These are phyloP conservation scores for Mucor velutinosus DNA, from an alignment of 371 early-diverging fungal species.

Conservation along the genomic window DNA sequence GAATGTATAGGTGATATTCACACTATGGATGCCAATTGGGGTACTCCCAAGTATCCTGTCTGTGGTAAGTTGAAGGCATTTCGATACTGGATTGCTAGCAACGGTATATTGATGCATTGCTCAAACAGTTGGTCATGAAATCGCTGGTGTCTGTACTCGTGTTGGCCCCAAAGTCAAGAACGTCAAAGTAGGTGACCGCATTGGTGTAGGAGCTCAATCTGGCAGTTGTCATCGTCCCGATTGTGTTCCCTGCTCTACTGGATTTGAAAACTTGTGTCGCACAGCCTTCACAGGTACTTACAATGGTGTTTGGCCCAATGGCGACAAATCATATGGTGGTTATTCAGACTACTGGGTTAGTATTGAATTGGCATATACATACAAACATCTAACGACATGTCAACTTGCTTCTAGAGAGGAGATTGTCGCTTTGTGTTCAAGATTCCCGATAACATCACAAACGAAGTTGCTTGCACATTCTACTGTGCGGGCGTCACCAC, in stretches of 20 bases:
- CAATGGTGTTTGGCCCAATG: slow-evolving; percentile 54
- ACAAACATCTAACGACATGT: not conserved
- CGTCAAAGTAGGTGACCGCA: slow-evolving; percentile 66
- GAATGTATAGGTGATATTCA: slow-evolving; percentile 44
- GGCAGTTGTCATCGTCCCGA: slow-evolving; percentile 39
- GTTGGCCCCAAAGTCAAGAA: slow-evolving; percentile 56
- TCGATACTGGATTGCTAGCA: not conserved
- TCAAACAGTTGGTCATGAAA: slow-evolving; percentile 52
- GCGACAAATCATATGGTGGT: slow-evolving; percentile 58
- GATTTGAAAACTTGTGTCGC: slow-evolving; percentile 32
- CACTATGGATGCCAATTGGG: slow-evolving; percentile 44
- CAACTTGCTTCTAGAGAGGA: slow-evolving; percentile 28
- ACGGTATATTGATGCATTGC: not conserved
- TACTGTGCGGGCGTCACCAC: slow-evolving; percentile 63
- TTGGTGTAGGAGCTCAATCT: slow-evolving; percentile 73
- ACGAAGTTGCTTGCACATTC: slow-evolving; percentile 53
- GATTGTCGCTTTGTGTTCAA: slow-evolving; percentile 50
- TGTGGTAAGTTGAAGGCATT: slow-evolving; percentile 19
- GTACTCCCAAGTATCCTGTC: slow-evolving; percentile 49
- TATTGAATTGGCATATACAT: not conserved
- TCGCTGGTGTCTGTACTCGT: slow-evolving; percentile 53
- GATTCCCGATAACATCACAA: slow-evolving; percentile 58
- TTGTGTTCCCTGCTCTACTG: slow-evolving; percentile 28
- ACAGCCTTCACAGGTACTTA: slow-evolving; percentile 61
- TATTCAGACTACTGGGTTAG: slow-evolving; percentile 55